Conservation (phyloP, 805 yeast species). For the Dipodascus albidus region DNA sequence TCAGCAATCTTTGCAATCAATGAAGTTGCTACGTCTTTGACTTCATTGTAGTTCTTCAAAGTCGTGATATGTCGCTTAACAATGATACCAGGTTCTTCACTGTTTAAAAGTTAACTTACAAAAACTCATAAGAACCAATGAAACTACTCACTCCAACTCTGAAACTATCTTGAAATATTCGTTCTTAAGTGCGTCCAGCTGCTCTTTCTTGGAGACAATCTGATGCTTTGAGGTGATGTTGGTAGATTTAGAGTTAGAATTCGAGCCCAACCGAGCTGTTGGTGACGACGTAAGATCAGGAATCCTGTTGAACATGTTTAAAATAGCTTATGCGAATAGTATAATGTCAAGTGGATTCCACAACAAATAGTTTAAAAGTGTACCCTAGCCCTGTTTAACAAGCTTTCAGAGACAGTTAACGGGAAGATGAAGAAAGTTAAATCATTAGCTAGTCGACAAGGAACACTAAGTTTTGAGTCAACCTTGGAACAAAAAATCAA, state of each 20-base stretch:
- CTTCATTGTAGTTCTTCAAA: slow-evolving; percentile 48
- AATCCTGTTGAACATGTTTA: not conserved
- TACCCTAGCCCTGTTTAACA: not conserved
- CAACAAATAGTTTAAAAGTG: not conserved
- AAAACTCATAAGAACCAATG: not conserved
- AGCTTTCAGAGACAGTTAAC: too few relatives aligned
- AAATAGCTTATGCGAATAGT: too few relatives aligned
- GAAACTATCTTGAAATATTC: not conserved
- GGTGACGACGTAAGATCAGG: not conserved
- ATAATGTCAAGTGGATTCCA: not conserved
- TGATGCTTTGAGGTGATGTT: not conserved
- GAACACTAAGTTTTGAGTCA: too few relatives aligned
- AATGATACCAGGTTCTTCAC: slow-evolving; percentile 32
- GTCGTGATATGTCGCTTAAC: slow-evolving; percentile 41
- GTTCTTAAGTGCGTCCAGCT: slow-evolving; percentile 1
- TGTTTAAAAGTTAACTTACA: not conserved
- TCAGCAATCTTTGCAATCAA: slow-evolving; percentile 50
- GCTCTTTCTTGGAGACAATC: slow-evolving; percentile 1
- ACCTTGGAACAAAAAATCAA: too few relatives aligned
- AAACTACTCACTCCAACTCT: not conserved
- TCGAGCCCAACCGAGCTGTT: not conserved
- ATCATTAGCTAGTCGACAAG: too few relatives aligned
- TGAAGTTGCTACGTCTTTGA: slow-evolving; percentile 49
- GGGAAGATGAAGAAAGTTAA: too few relatives aligned
- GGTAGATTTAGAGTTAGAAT: not conserved